Evolutionary conservation across 139 green algal genomes (phyloP).

Genomic region (Chlorella sp.): DNA sequence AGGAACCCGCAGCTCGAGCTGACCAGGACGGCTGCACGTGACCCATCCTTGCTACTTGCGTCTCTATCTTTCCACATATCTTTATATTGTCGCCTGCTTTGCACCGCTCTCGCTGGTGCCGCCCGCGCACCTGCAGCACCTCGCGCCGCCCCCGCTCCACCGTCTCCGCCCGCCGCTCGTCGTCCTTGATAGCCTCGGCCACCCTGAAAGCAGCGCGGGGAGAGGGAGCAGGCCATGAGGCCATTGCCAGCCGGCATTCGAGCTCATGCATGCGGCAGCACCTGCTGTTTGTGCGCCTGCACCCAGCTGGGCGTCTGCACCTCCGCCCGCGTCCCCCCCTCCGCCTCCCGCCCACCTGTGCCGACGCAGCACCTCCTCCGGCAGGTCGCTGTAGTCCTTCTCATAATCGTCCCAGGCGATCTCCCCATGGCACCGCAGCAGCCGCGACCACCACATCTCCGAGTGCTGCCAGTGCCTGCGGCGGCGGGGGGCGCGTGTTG

Average conservation of each 20-base stretch:
- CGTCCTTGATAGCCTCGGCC: constrained; percentile 31
- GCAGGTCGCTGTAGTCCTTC: constrained; percentile 86
- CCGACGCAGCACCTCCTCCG: constrained; percentile 48
- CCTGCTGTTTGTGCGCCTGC: too few relatives aligned
- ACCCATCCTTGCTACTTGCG: too few relatives aligned
- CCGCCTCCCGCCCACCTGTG: constrained; percentile 27
- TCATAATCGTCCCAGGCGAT: constrained; percentile 83
- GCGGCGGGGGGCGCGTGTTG: background rate
- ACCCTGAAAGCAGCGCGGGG: background rate
- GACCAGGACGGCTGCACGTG: too few relatives aligned
- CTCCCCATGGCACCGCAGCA: constrained; percentile 55
- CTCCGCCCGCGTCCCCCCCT: background rate
- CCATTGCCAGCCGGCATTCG: too few relatives aligned
- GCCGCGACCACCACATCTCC: constrained; percentile 73
- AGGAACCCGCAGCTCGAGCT: too few relatives aligned
- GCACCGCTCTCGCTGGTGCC: too few relatives aligned
- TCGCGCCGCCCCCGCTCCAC: constrained; percentile 32
- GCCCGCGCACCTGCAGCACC: constrained; percentile 22
- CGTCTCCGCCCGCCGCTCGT: constrained; percentile 19
- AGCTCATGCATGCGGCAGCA: too few relatives aligned
- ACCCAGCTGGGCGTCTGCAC: too few relatives aligned
- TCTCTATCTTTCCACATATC: too few relatives aligned
- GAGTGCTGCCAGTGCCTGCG: constrained; percentile 65
- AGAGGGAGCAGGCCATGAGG: background rate
- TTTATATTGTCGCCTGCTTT: too few relatives aligned